phyloP scores from a whole-genome alignment of 345 rosid species.

The Aquilaria malaccensis region DNA sequence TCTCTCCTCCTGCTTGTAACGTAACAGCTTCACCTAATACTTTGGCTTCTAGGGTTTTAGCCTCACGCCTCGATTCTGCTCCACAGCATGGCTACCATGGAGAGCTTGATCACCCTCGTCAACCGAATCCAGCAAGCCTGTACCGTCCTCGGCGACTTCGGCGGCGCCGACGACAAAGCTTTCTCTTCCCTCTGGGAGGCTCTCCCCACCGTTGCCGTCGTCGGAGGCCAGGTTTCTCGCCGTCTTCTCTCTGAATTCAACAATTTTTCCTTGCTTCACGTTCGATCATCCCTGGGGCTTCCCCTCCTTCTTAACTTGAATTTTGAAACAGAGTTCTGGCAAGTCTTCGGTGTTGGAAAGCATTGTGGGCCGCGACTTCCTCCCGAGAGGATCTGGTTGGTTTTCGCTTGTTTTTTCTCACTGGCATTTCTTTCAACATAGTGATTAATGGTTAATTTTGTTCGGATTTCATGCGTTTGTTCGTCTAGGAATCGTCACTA shows the following conservation, averaged over 20 bases:
- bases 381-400: slow-evolving; percentile 96
- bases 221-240: slow-evolving; percentile 74
- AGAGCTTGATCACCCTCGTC: slow-evolving; percentile 84
- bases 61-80: too few relatives aligned
- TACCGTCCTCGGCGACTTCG: slow-evolving; percentile 87
- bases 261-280: not conserved
- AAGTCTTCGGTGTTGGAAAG: slow-evolving; percentile 98
- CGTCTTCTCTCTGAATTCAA: slow-evolving; percentile 3
- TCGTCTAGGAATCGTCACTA: slow-evolving; percentile 74
- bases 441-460: not conserved
- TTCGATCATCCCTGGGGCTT: not conserved
- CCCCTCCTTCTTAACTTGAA: not conserved
- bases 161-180: slow-evolving; percentile 59
- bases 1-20: not conserved
- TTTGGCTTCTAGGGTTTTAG: slow-evolving; percentile 4
- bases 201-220: slow-evolving; percentile 84
- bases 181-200: slow-evolving; percentile 96
- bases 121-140: slow-evolving; percentile 94
- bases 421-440: not conserved
- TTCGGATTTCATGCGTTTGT: not conserved
- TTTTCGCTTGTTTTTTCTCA: not conserved
- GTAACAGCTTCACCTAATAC: not conserved
- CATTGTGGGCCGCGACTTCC: slow-evolving; percentile 91
- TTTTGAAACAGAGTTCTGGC: slow-evolving; percentile 69
- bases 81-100: slow-evolving; percentile 73